Evolutionary conservation across 148 eudicot genomes (phyloP), one percentile per base, ranked within the genome.

Genomic region (Suaeda aralocaspica): DNA sequence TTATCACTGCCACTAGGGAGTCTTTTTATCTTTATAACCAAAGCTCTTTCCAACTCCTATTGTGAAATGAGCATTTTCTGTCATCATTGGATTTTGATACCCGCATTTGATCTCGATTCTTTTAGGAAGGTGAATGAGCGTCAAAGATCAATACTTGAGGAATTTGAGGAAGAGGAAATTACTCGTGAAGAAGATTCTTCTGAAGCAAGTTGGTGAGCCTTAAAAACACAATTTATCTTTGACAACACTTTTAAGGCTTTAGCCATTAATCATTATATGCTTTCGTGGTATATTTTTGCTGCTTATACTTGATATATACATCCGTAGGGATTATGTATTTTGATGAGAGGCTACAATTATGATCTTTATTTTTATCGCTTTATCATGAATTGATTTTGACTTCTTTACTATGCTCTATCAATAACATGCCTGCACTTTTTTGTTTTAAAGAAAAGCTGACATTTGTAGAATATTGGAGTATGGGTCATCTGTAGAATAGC

Each of bases 91-190:
- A 69, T 48, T 39, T 48, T 78, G 24, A 61, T 64, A 28, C 56
- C 59, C 52, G 49, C 12, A 19, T 59, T 53, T 78, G 21, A 13
- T 3, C 45, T 50, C 28, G 70, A 53, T 61, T 46, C 55, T 80
- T 76, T 33, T 78, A 93, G 96, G 66, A 80, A 71, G 64, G 82
- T 93, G 59, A 93, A 86, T 81, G 98, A 90, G 45, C 91, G 86
- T 24, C 98, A 93, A 73, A 87, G 91, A 73, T 89, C 88, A 70
- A 85, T 93, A 77, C 83, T 93, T 16, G 98, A 90, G 80, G 98
- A 90, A 59, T 90, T 90, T 79, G 95, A 89, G 4, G 64, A 77
- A 77, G 90, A 93, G 82, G 95, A 90, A 82, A 88, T 87, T 48
- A 72, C 53, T 41, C 81, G 84, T 57, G 92, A 79, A 79, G 84